Base-by-base conservation (phyloP, 2,329 filamentous ascomycete species). In the Purpureocillium lavendulum region DNA sequence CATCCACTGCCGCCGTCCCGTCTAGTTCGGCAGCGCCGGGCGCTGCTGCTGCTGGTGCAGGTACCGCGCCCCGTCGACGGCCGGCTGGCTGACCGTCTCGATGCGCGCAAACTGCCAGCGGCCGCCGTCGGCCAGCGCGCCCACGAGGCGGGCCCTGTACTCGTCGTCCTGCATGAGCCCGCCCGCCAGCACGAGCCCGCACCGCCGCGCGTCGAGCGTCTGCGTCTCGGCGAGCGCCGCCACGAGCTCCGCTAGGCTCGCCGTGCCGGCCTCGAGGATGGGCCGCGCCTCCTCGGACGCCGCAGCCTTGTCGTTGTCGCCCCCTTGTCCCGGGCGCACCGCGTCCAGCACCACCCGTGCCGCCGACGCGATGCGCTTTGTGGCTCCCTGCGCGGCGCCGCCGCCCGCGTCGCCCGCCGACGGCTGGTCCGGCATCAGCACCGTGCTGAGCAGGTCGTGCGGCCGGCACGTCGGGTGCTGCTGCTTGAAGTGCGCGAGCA, bases 151-250 rank as follows among this genome's bases (percentile, higher is more conserved):
- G 13, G 7, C 16, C 40, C 37, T 47, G 36, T 49, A 49, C 8
- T 15, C 12, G n/a, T 36, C 30, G 26, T 51, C 39, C 30, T 48
- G 44, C 48, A 50, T 46, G 17, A 54, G 37, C 11, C 50, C 49
- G 7, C 50, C 51, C 3, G 48, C 45, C 8, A 54, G 39, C 6
- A 53, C 39, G 11, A 54, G 37, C 10, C 38, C 47, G 7, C 44
- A 40, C 30, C 18, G 40, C 9, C 44, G 14, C 7, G 44, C 26
- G 13, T 47, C 39, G 11, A 52, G 42, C 7, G 39, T 28, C 24
- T 52, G 44, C 18, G 35, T 30, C 8, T 38, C 37, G 3, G 43
- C 40, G 3, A 54, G 42, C 29, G 43, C 9, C 5, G 26, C 28
- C 4, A 47, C 49, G 9, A 50, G 38, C 6, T 45, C 38, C 8